Evolutionary conservation across 352 stramenopile genomes (phyloP).

Genomic region (Discostella stelligera): DNA sequence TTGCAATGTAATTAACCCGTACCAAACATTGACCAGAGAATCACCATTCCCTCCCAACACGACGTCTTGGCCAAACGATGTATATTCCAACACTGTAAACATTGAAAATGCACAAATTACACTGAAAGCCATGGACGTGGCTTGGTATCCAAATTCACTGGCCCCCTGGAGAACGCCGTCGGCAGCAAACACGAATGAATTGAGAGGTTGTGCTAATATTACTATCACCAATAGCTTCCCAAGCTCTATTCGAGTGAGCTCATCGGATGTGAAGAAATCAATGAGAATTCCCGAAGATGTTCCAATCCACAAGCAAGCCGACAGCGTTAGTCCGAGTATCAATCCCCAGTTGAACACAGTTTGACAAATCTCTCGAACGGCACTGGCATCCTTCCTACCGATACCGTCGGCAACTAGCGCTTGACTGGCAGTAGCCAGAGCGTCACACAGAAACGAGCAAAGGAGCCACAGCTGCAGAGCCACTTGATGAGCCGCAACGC

Average conservation of each 20-base stretch:
- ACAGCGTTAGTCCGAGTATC: constrained; percentile 55
- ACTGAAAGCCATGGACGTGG: constrained; percentile 72
- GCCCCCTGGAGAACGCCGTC: constrained; percentile 78
- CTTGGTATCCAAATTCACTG: constrained; percentile 74
- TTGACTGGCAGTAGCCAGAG: constrained; percentile 69
- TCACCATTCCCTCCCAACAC: constrained; percentile 26
- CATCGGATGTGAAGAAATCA: constrained; percentile 69
- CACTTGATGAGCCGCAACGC: constrained; percentile 77
- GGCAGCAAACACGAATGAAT: constrained; percentile 78
- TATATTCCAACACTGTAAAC: constrained; percentile 56
- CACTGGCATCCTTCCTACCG: constrained; percentile 45
- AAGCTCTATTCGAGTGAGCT: constrained; percentile 54
- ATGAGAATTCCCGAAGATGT: constrained; percentile 58
- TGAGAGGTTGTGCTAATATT: constrained; percentile 73
- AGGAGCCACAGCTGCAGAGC: constrained; percentile 78
- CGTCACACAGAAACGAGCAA: constrained; percentile 78
- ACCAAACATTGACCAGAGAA: constrained; percentile 74
- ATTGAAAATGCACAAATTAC: constrained; percentile 49
- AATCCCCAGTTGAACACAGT: constrained; percentile 73
- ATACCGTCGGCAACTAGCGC: constrained; percentile 76
- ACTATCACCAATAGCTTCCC: constrained; percentile 65
- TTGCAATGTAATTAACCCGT: constrained; percentile 70
- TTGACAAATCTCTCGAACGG: constrained; percentile 50
- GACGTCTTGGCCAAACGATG: constrained; percentile 17
- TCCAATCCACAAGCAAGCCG: constrained; percentile 48